Conservation (phyloP, 2,329 filamentous ascomycete species). For the Phialemoniopsis sp. region DNA sequence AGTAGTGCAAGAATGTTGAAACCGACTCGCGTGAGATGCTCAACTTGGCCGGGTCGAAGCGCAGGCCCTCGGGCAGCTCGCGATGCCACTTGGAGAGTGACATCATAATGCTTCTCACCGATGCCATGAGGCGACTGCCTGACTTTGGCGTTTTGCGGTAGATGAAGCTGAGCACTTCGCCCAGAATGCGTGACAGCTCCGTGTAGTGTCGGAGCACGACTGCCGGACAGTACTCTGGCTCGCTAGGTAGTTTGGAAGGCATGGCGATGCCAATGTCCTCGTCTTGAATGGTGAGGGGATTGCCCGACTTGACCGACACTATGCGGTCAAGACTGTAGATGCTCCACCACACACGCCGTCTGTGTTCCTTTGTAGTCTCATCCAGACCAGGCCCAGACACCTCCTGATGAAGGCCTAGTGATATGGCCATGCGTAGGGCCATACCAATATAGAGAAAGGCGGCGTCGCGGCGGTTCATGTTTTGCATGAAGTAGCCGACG, state of each 20-base stretch:
- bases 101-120: conserved; percentile 45
- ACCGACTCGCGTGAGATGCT: conserved; percentile 44
- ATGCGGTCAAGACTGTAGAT: conserved; percentile 52
- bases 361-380: conserved; percentile 38
- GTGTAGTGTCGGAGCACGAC: conserved; percentile 48
- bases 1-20: conserved; percentile 49
- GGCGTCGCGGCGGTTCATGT: conserved; percentile 49
- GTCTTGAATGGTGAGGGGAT: conserved; percentile 47
- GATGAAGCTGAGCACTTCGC: conserved; percentile 39
- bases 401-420: conserved; percentile 28
- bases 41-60: conserved; percentile 40
- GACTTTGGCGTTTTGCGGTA: conserved; percentile 42
- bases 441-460: conserved; percentile 51
- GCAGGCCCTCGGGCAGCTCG: conserved; percentile 39
- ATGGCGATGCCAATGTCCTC: conserved; percentile 43
- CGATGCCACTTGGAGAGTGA: conserved; percentile 45
- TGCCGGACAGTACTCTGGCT: conserved; percentile 36
- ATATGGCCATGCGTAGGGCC: conserved; percentile 53
- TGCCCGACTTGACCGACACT: conserved; percentile 48
- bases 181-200: conserved; percentile 45
- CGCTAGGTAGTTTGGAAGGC: conserved; percentile 26
- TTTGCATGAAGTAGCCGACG: conserved; percentile 54
- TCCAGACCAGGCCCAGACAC: conserved; percentile 17
- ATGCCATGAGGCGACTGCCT: conserved; percentile 40
- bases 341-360: conserved; percentile 52